Evolutionary conservation across 2,329 filamentous ascomycete genomes (phyloP), one percentile per base, ranked within the genome.

Genomic region (Aspergillus carbonarius): DNA sequence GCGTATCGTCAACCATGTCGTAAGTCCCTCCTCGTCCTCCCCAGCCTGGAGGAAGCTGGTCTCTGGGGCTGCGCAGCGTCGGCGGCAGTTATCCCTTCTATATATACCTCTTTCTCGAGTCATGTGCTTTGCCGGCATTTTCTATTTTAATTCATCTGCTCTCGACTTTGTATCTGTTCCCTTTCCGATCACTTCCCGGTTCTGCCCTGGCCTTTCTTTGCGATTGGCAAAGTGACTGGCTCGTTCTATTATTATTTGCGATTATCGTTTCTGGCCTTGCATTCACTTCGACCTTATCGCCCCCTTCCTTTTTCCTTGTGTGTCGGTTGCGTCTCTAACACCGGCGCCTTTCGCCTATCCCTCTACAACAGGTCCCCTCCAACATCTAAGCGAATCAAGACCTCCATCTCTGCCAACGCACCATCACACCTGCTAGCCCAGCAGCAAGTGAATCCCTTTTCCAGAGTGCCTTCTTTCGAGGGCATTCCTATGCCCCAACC

Each of bases 301-400:
- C 48, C 34, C 63, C 37, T 61, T 58, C 25, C 55, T 58, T 58
- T 44, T 39, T 44, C 7, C 39, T 47, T 46, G 51, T 34, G 32
- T 57, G 27, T 57, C 49, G 27, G 42, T 32, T 39, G 46, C 30
- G 55, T 60, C 42, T 57, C 40, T 60, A 54, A 54, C 35, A 25
- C 54, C 55, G 51, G 44, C 9, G 44, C 23, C 13, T 50, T 42
- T 34, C 42, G 42, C 32, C 53, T 58, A 59, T 49, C 60, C 51
- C 35, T 59, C 34, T 51, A 52, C 42, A 58, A 55, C 60, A 78
- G 76, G 65, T 75, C 76, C 49, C 70, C 76, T 66, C 74, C 75
- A 60, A 75, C 67, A 64, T 72, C 75, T 55, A 78, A 78, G 60
- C 72, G 76, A 47, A 70, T 77, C 66, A 78, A 78, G 61, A 75